phyloP scores from a whole-genome alignment of 306 rosid species.

The Styphnolobium japonicum region DNA sequence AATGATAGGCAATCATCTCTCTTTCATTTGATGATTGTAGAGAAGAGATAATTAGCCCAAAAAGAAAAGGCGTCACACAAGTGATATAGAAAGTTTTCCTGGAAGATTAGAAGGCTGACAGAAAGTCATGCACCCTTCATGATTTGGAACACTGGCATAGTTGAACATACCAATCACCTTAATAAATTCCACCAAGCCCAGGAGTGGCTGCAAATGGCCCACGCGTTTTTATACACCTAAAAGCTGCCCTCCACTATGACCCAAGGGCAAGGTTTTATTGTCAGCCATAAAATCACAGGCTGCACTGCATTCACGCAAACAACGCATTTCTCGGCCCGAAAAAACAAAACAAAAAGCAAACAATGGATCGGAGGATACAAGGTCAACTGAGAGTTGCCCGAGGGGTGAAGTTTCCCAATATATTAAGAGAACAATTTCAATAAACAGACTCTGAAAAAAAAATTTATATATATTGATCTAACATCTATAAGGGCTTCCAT shows the following conservation, averaged over 20 bases:
- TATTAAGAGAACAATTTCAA: constrained; percentile 14
- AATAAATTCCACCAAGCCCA: neutral
- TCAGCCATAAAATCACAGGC: constrained; percentile 6
- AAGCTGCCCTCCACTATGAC: neutral
- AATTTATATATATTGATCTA: constrained; percentile 28
- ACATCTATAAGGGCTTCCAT: constrained; percentile 41
- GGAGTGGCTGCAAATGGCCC: neutral
- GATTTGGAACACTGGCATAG: neutral
- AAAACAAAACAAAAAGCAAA: neutral
- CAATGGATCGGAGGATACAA: neutral
- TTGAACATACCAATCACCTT: neutral
- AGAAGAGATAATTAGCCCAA: neutral
- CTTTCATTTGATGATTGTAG: no score
- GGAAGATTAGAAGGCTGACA: neutral
- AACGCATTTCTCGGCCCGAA: neutral
- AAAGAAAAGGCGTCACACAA: neutral
- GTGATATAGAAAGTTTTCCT: neutral
- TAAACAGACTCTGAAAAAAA: constrained; percentile 25
- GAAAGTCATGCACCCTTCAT: neutral
- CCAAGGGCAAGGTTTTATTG: neutral
- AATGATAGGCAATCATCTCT: neutral
- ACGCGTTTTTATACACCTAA: neutral
- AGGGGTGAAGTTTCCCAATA: constrained; percentile 10
- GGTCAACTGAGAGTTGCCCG: neutral
- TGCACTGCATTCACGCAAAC: neutral